Evolutionary conservation across 345 rosid genomes (phyloP).

Genomic region (Eucalyptus polyanthemos): DNA sequence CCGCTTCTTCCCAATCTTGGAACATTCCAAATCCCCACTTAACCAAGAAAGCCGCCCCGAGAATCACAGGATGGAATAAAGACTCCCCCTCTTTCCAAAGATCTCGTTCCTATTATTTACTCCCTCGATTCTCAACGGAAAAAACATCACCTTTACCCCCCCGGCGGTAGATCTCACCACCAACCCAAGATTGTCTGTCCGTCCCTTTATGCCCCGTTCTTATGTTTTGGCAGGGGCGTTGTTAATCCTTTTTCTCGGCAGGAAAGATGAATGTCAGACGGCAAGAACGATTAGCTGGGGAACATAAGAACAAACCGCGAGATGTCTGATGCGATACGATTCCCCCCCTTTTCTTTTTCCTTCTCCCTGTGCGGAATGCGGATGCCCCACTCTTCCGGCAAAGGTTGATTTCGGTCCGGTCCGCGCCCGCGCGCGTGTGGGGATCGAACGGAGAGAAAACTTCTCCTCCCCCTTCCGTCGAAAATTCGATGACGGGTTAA

Average conservation of each 20-base stretch:
- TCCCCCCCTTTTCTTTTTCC: neutral
- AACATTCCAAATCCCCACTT: neutral
- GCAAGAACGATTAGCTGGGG: neutral
- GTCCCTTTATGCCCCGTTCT: neutral
- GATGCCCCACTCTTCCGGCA: neutral
- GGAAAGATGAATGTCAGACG: neutral
- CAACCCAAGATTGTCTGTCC: neutral
- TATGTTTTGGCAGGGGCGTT: neutral
- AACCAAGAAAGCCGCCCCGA: neutral
- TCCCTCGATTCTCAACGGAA: neutral
- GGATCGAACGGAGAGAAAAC: too few species aligned
- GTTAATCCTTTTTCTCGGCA: neutral
- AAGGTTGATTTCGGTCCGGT: too few species aligned
- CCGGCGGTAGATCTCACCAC: neutral
- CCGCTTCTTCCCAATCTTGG: neutral
- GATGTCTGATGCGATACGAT: neutral
- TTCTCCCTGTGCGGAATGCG: neutral
- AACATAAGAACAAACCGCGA: neutral
- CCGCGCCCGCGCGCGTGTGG: too few species aligned
- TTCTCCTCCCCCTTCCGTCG: neutral
- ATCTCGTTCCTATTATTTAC: neutral
- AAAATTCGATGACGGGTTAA: neutral
- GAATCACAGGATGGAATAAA: neutral
- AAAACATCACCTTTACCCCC: neutral
- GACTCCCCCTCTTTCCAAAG: neutral